A percentile compares a stretch with the other conserved stretches of the same genome.
These are phyloP conservation scores for Phascolomyces articulosus DNA, from an alignment of 371 early-diverging fungal species.

Conservation along the genomic window DNA sequence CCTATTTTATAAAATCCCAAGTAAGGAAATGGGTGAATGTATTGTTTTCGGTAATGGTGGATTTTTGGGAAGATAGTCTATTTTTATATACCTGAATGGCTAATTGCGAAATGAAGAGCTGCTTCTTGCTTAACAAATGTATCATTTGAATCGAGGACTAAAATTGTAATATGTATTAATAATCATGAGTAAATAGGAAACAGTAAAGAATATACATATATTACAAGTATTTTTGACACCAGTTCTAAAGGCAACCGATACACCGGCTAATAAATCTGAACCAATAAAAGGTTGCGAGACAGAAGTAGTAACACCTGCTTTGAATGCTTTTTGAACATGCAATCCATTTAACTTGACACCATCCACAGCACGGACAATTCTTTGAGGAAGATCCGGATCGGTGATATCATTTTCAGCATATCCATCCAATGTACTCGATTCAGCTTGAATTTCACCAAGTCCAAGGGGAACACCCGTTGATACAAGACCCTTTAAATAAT, in stretches of 20 bases:
- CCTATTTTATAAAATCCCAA: background rate
- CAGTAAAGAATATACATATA: background rate
- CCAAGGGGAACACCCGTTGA: constrained; percentile 59
- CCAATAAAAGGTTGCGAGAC: constrained; percentile 54
- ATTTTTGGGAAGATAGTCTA: background rate
- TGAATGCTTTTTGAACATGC: constrained; percentile 63
- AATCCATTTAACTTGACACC: constrained; percentile 64
- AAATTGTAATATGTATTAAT: background rate
- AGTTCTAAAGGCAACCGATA: constrained; percentile 62
- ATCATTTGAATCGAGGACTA: constrained; percentile 42
- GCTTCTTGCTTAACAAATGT: constrained; percentile 63
- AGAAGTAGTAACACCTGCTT: constrained; percentile 63
- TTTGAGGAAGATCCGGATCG: constrained; percentile 27
- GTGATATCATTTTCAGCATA: constrained; percentile 36
- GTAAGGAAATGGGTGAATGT: too few species aligned
- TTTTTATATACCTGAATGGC: constrained; percentile 25
- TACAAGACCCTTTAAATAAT: constrained; percentile 45
- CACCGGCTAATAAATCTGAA: constrained; percentile 45
- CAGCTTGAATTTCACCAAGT: constrained; percentile 58
- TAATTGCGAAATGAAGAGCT: constrained; percentile 60
- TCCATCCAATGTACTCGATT: constrained; percentile 61
- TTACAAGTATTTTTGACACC: constrained; percentile 50
- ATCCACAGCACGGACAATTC: constrained; percentile 55
- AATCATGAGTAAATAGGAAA: background rate
- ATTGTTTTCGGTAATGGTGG: background rate